phyloP scores from a whole-genome alignment of 106 monocot genomes.

The Phalaenopsis aphrodite region DNA sequence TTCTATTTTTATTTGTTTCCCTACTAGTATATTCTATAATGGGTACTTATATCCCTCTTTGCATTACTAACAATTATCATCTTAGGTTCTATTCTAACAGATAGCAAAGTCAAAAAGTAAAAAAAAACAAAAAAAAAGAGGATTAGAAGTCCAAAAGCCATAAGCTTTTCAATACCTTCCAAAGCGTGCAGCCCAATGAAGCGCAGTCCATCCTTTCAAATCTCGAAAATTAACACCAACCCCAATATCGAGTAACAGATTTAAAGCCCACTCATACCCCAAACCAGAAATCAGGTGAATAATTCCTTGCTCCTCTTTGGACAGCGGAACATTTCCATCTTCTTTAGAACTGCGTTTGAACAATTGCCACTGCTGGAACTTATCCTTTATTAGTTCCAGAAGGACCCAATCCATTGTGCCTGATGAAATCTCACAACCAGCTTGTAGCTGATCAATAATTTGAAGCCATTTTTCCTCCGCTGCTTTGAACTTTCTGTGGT shows the following conservation, averaged over 20 bases:
- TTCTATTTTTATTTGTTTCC: too few species aligned
- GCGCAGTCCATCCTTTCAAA: conserved; percentile 91
- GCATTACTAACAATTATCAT: too few species aligned
- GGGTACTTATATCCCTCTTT: too few species aligned
- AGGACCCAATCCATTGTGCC: conserved; percentile 30
- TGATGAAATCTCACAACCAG: conserved; percentile 15
- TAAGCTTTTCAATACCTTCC: conserved; percentile 54
- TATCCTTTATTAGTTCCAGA: conserved; percentile 49
- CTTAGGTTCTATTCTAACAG: background rate
- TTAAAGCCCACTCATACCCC: conserved; percentile 88
- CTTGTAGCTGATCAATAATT: conserved; percentile 14
- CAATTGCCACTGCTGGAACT: conserved; percentile 49
- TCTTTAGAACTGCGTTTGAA: conserved; percentile 19
- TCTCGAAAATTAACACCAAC: conserved; percentile 89
- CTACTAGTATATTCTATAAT: too few species aligned
- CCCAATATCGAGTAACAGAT: conserved; percentile 53
- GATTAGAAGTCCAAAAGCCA: background rate
- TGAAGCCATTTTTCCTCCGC: conserved; percentile 7
- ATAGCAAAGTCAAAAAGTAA: background rate
- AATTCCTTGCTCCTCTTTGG: conserved; percentile 71
- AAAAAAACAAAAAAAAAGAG: background rate
- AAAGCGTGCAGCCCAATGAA: conserved; percentile 96
- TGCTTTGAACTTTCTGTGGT: background rate
- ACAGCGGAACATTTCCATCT: conserved; percentile 19
- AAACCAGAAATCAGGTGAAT: conserved; percentile 80